These are phyloP conservation scores for Camillea tinctor DNA, from an alignment of 2,329 filamentous ascomycete genomes.

Conservation along the genomic window DNA sequence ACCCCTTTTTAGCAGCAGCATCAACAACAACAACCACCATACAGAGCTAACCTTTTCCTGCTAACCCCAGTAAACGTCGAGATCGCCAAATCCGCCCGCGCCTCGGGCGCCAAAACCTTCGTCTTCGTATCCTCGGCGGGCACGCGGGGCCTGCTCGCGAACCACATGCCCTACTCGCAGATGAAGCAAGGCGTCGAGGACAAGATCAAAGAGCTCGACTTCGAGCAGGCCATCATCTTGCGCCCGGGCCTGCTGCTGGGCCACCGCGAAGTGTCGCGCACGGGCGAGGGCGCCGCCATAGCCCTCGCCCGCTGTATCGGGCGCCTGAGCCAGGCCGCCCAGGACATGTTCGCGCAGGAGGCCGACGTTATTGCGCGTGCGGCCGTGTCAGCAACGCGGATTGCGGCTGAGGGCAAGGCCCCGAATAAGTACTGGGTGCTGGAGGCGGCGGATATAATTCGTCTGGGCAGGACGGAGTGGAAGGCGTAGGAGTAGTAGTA, in stretches of 20 bases:
- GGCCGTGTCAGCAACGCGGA: conserved; percentile 58
- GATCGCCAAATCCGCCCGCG: conserved; percentile 72
- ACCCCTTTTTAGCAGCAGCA: not conserved
- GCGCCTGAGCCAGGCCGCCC: conserved; percentile 50
- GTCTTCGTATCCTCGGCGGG: conserved; percentile 69
- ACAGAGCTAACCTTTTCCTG: not conserved
- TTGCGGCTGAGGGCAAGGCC: conserved; percentile 60
- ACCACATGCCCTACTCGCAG: conserved; percentile 51
- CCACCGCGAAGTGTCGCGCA: conserved; percentile 59
- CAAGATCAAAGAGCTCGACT: conserved; percentile 66
- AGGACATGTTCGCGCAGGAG: conserved; percentile 72
- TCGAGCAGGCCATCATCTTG: conserved; percentile 74
- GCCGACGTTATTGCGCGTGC: conserved; percentile 69
- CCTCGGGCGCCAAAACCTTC: conserved; percentile 69
- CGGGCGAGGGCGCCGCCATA: conserved; percentile 56
- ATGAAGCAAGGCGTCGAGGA: conserved; percentile 93
- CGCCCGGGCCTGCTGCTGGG: conserved; percentile 77
- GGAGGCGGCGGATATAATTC: conserved; percentile 61
- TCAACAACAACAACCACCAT: too few relatives aligned
- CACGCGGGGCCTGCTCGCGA: conserved; percentile 39
- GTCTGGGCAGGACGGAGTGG: conserved; percentile 62
- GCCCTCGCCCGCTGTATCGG: conserved; percentile 56
- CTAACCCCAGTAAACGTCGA: conserved; percentile 63
- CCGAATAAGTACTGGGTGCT: conserved; percentile 61
- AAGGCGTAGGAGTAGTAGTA: conserved; percentile 31